Base-by-base conservation (phyloP, 129 eudicot genomes). In the Flaveria robusta region DNA sequence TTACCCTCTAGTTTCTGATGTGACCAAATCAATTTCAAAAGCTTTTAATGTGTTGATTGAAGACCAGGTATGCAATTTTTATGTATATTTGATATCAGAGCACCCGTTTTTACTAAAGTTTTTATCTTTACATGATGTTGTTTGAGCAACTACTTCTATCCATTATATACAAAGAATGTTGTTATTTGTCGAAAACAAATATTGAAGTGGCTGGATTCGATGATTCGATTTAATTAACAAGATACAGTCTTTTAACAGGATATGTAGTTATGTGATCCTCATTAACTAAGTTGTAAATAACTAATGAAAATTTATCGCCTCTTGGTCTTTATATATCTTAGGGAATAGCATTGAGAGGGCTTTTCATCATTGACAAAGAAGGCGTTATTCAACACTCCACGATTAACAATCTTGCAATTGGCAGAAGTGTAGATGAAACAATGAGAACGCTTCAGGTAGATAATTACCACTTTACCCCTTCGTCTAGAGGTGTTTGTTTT, bases 351-450 rank as follows among this genome's bases (percentile, higher is more conserved):
- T 80, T 93, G 80, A 93, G 98, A 83, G 98, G 98, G 47, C 94
- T 93, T 23, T 90, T 93, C 58, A 87, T 93, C 66, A 93, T 93
- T 18, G 98, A 93, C 84, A 93, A 90, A 81, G 98, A 93, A 83
- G 98, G 98, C 14, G 88, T 93, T 47, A 93, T 93, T 81, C 98
- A 93, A 74, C 98, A 93, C 83, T 93, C 98, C 14, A 93, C 98
- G 58, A 87, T 93, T 51, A 93, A 93, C 88, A 93, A 93, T 84
- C 97, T 93, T 50, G 97, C 90, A 43, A 90, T 93, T 62, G 98
- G 98, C 47, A 85, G 98, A 54, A 93, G 98, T 75, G 98, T 93
- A 56, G 98, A 93, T 81, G 97, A 91, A 84, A 91, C 98, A 55
- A 71, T 88, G 86, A 90, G 98, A 88, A 93, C 98, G n/a, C 98